A percentile compares a stretch with the other conserved stretches of the same genome.
These are phyloP conservation scores for Chrysanthemum seticuspe DNA, from an alignment of 129 eudicot genomes.

Conservation along the genomic window DNA sequence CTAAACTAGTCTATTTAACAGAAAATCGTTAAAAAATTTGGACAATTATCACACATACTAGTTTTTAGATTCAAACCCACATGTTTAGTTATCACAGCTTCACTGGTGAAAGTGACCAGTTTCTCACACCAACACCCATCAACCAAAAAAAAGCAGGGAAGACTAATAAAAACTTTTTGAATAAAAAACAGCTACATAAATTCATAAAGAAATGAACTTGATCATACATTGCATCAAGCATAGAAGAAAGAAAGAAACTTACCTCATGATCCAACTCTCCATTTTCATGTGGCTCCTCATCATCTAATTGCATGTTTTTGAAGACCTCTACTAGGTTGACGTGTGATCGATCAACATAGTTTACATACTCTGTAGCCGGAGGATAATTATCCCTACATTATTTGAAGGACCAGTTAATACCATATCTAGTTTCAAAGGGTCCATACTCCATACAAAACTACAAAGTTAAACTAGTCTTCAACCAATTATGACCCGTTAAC, in stretches of 20 bases:
- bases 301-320: conserved; percentile 78
- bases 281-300: conserved; percentile 69
- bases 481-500: not conserved
- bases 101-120: too few relatives aligned
- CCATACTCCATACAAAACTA: not conserved
- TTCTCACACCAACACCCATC: too few relatives aligned
- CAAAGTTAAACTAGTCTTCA: not conserved
- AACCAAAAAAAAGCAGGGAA: too few relatives aligned
- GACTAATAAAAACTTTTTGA: not conserved
- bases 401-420: conserved; percentile 17
- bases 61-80: too few relatives aligned
- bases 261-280: conserved; percentile 80
- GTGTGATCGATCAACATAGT: conserved; percentile 70
- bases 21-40: too few relatives aligned
- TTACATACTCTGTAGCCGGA: conserved; percentile 75
- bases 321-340: conserved; percentile 79
- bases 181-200: not conserved
- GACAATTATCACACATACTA: too few relatives aligned
- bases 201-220: not conserved
- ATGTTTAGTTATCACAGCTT: too few relatives aligned
- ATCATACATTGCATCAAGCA: not conserved
- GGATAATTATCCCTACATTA: conserved; percentile 72
- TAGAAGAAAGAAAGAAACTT: conserved; percentile 6
- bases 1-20: too few relatives aligned
- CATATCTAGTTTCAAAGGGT: conserved; percentile 2